Percentiles rank a stretch among this genome's conserved stretches.
These are phyloP conservation scores for Fusarium clavum DNA, from an alignment of 2,329 filamentous ascomycete species.

Conservation along the genomic window DNA sequence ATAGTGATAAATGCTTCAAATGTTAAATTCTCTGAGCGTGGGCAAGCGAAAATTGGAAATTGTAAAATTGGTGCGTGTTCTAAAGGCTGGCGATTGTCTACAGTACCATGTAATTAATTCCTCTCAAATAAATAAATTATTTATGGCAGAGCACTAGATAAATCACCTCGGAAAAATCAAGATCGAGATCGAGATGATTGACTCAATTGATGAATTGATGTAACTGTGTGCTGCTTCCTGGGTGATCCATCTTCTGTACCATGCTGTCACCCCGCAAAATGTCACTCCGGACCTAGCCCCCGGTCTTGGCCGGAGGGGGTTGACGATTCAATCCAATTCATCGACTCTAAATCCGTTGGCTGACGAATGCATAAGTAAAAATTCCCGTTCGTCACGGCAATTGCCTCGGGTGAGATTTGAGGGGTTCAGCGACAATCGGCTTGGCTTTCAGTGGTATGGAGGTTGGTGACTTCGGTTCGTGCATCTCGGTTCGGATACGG, in stretches of 20 bases:
- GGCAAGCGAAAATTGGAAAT: background rate
- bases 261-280: background rate
- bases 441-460: background rate
- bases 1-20: too few relatives aligned
- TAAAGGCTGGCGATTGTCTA: background rate
- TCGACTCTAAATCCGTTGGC: background rate
- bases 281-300: background rate
- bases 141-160: background rate
- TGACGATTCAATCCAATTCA: background rate
- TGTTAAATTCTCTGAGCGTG: too few relatives aligned
- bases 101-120: too few relatives aligned
- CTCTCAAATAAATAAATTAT: too few relatives aligned
- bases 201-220: background rate
- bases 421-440: background rate
- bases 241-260: background rate
- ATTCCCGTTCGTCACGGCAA: background rate
- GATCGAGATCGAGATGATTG: background rate
- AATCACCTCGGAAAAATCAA: rapidly evolving
- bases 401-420: background rate
- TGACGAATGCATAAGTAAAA: background rate
- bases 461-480: constrained; percentile 1
- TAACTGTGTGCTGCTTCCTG: background rate
- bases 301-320: background rate
- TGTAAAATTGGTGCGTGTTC: background rate
- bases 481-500: constrained; percentile 29